Evolutionary conservation across 768 basidiomycete species (phyloP).

Genomic region (Lenzites betulinus): DNA sequence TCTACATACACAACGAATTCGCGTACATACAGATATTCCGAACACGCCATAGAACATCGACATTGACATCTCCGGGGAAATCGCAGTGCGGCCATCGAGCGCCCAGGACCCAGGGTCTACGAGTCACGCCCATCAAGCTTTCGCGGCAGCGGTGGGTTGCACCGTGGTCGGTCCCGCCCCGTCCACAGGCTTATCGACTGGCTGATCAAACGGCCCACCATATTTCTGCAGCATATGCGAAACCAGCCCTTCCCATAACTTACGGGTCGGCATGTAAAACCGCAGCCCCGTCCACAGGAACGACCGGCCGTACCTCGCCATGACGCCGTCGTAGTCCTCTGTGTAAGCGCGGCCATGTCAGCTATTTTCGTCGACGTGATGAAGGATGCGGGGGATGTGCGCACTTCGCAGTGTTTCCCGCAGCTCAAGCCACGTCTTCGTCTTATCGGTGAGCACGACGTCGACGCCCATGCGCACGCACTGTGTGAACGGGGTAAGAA

Average conservation of each 20-base stretch:
- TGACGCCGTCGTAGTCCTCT: slow-evolving; percentile 66
- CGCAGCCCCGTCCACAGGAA: slow-evolving; percentile 70
- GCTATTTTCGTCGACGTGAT: background rate
- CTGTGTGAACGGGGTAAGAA: slow-evolving; percentile 26
- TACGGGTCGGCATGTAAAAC: slow-evolving; percentile 53
- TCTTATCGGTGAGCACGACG: slow-evolving; percentile 78
- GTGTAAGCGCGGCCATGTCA: slow-evolving; percentile 1
- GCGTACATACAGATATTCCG: background rate
- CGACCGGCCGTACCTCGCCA: slow-evolving; percentile 56
- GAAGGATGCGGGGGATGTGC: slow-evolving; percentile 17
- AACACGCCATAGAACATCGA: background rate
- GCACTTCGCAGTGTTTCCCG: slow-evolving; percentile 58
- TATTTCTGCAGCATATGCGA: slow-evolving; percentile 1
- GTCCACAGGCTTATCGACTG: background rate
- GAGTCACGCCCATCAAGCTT: slow-evolving; percentile 10
- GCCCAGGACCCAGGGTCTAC: background rate
- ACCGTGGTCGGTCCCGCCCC: background rate
- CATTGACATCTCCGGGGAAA: background rate
- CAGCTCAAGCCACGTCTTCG: slow-evolving; percentile 66
- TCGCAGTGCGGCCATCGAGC: background rate
- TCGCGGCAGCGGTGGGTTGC: slow-evolving; percentile 5
- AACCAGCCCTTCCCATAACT: slow-evolving; percentile 5
- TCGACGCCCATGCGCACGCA: slow-evolving; percentile 77
- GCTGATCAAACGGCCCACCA: slow-evolving; percentile 12
- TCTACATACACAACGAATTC: background rate